Base-by-base conservation (phyloP, 192 early-diverging fungal genomes). In the Mortierella alpina region DNA sequence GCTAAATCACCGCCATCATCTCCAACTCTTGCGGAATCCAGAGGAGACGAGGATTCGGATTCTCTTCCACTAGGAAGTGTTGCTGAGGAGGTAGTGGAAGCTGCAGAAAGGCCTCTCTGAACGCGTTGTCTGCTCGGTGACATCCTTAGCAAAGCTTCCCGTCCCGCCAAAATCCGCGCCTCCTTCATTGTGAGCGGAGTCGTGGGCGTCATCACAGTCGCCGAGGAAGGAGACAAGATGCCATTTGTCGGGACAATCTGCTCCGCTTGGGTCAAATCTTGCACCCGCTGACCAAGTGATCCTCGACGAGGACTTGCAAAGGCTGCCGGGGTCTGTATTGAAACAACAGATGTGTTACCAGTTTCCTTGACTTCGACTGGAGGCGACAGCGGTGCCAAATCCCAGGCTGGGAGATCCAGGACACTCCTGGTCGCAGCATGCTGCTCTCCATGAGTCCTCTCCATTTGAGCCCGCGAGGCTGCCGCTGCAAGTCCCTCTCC, bases 101-200 rank as follows among this genome's bases (percentile, higher is more conserved):
- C 70, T 15, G 18, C 58, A n/a, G 69, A 79, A 44, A 54, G 11
- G 9, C 63, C 69, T 66, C 75, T 66, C 7, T 62, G 63, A 15
- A 44, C 23, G 5, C 64, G 48, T 23, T 66, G 48, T 22, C 56
- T 66, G 18, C 72, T 69, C 11, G 75, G 69, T 2, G 59, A 66
- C 44, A 46, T 50, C 11, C 64, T 59, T 6, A 71, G 31, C 15
- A 79, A 47, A 7, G 75, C 69, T 39, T 79, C 75, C n/a, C 75
- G 69, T 5, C 75, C 69, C 9, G 69, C 75, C 6, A 79, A 41
- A 15, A 79, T 70, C 45, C 69, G 64, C 1, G 68, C 58, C 40
- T 79, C 75, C 5, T 69, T 59, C n/a, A 23, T 72, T 6, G 75
- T 79, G 1, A 71, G n/a, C 49, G 75, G 75, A 14, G 75, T 67